These are phyloP conservation scores for Lachnellula willkommii DNA, from an alignment of 2,329 filamentous ascomycete genomes.

Conservation along the genomic window DNA sequence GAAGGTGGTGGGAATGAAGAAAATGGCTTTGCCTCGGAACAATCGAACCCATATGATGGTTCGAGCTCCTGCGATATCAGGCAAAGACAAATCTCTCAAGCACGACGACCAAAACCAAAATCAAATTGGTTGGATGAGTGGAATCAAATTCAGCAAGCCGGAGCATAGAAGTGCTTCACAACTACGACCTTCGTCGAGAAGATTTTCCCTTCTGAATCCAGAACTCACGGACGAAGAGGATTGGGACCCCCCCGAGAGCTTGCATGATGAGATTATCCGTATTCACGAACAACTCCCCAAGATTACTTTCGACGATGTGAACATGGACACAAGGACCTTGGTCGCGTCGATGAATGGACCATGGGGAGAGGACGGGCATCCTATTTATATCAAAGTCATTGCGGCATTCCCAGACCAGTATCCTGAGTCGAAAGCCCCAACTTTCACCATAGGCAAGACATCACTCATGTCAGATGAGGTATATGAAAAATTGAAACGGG, in stretches of 20 bases:
- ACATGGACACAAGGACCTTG: constrained; percentile 55
- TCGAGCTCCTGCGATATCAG: constrained; percentile 29
- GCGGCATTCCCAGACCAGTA: constrained; percentile 56
- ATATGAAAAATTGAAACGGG: constrained; percentile 47
- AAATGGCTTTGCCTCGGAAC: constrained; percentile 36
- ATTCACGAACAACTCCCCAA: constrained; percentile 58
- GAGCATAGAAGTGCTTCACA: constrained; percentile 15
- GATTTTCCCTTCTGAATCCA: constrained; percentile 28
- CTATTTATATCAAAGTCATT: constrained; percentile 57
- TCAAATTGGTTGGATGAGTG: constrained; percentile 66
- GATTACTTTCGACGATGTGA: constrained; percentile 58
- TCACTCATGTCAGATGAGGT: constrained; percentile 55
- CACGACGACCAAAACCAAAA: constrained; percentile 41
- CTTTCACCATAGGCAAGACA: constrained; percentile 56
- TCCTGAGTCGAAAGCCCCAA: constrained; percentile 52
- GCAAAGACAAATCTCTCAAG: constrained; percentile 24
- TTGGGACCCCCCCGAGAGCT: constrained; percentile 54
- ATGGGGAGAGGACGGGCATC: constrained; percentile 52
- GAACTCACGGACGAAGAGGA: constrained; percentile 36
- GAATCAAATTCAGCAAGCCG: constrained; percentile 52
- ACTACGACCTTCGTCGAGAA: constrained; percentile 23
- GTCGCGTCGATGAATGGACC: constrained; percentile 60
- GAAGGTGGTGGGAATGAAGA: constrained; percentile 34
- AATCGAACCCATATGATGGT: constrained; percentile 19
- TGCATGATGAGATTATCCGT: constrained; percentile 60